A percentile compares a stretch with the other conserved stretches of the same genome.
These are phyloP conservation scores for Claviceps citrina DNA, from an alignment of 2,329 filamentous ascomycete species.

Conservation along the genomic window DNA sequence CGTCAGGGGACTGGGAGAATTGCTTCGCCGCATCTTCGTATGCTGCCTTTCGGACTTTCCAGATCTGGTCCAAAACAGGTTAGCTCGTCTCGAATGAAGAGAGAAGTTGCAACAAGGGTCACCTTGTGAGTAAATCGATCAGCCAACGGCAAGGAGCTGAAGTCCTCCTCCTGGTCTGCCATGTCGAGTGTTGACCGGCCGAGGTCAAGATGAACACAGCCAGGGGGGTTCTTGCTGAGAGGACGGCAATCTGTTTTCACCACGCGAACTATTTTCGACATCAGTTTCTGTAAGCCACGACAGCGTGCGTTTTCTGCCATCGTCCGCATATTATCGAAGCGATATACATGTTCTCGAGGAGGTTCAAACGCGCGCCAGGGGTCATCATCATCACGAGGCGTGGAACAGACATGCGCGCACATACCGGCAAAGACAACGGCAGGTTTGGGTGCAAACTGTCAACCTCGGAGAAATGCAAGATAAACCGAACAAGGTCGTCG, in stretches of 20 bases:
- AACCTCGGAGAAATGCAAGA: background rate
- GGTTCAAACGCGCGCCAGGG: background rate
- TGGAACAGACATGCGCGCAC: background rate
- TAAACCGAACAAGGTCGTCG: slow-evolving; percentile 2
- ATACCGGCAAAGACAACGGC: slow-evolving; percentile 1
- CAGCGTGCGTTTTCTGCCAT: slow-evolving; percentile 13
- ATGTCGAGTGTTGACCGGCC: slow-evolving; percentile 29
- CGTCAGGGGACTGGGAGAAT: slow-evolving; percentile 72
- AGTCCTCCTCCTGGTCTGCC: slow-evolving; percentile 75
- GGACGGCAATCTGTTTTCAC: slow-evolving; percentile 5
- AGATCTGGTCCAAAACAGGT: slow-evolving; percentile 39
- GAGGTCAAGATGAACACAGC: slow-evolving; percentile 8
- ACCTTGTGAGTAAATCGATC: slow-evolving; percentile 79
- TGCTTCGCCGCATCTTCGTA: slow-evolving; percentile 86
- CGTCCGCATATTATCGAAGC: background rate
- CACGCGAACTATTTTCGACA: slow-evolving; percentile 15
- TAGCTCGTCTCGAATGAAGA: slow-evolving; percentile 1
- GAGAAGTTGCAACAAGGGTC: slow-evolving; percentile 1
- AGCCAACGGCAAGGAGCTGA: slow-evolving; percentile 58
- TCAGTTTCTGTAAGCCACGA: slow-evolving; percentile 17
- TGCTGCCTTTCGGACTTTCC: slow-evolving; percentile 91
- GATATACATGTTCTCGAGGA: background rate
- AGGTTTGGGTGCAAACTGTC: background rate
- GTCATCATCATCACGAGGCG: background rate
- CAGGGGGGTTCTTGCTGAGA: slow-evolving; percentile 7